Evolutionary conservation across 225 moss, liverwort and hornwort genomes (phyloP), one percentile per base, ranked within the genome.

Genomic region (Pleurozium schreberi): DNA sequence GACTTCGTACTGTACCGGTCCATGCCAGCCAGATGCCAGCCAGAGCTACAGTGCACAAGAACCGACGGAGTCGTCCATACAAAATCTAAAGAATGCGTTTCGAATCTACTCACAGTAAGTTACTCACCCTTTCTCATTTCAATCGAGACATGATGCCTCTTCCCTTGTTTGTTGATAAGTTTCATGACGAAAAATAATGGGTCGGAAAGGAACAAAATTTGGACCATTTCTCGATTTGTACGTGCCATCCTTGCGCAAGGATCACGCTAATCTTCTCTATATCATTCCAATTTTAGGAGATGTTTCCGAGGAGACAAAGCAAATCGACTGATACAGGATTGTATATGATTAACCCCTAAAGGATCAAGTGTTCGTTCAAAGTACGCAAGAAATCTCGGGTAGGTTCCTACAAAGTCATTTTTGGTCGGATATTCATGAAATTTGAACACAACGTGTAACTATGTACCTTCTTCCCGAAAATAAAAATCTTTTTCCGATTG

Each of bases 201-300:
- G 13, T 12, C 2, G 2, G 16, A 59, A 30, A 34, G 28, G 4
- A 49, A 88, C 85, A 90, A 77, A 77, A 76, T 18, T 86, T 71
- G 77, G 71, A 92, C 92, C 92, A 90, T 85, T 88, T 91, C 87
- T 92, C 57, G 82, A 92, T 90, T 90, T 75, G 85, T 87, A 82
- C 85, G 70, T 88, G 94, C 91, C 92, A 93, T 90, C 89, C 91
- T 93, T 92, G 90, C 89, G 58, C 85, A 93, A 83, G 92, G 91
- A 85, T 89, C 89, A 94, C 90, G 87, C 93, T 93, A 90, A 95
- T 93, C 92, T 93, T 92, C 89, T 88, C 86, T 93, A 65, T 88
- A 92, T 88, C 81, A 87, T 92, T 92, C 94, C 94, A 90, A 90
- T 93, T 92, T 94, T 90, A 91, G 87, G 87, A 85, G 87, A 93